A percentile compares a stretch with the other conserved stretches of the same genome.
phyloP scores from a whole-genome alignment of 148 eudicot genomes.

The Cornus kousa region DNA sequence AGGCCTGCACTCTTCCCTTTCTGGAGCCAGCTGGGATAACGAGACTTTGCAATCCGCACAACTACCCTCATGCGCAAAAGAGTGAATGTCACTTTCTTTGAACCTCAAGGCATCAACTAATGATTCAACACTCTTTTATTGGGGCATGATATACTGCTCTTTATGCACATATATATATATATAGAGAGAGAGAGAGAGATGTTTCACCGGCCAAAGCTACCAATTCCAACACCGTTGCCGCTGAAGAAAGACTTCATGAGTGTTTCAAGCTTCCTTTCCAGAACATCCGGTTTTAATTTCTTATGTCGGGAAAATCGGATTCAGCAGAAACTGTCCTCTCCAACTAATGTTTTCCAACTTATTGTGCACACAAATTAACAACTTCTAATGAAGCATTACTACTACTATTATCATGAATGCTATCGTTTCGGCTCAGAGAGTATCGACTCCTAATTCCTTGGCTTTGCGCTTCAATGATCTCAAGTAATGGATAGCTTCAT shows the following conservation, averaged over 20 bases:
- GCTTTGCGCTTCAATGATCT: constrained; percentile 61
- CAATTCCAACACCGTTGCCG: not conserved
- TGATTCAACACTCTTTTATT: not conserved
- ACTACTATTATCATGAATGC: not conserved
- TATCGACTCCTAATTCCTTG: constrained; percentile 48
- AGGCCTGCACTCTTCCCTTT: constrained; percentile 1
- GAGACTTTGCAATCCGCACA: not conserved
- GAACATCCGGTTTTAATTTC: constrained; percentile 1
- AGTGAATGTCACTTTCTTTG: not conserved
- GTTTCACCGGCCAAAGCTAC: constrained; percentile 1
- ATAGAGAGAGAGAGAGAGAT: not conserved
- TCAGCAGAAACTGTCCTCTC: not conserved
- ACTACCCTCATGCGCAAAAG: not conserved
- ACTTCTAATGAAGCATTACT: not conserved
- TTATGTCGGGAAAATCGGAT: not conserved
- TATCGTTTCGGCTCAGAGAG: constrained; percentile 21
- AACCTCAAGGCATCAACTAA: not conserved
- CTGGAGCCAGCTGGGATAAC: not conserved
- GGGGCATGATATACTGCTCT: not conserved
- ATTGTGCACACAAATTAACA: constrained; percentile 10
- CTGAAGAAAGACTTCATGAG: constrained; percentile 1
- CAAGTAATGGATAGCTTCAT: constrained; percentile 79
- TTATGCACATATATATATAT: no score
- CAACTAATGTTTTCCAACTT: constrained; percentile 2
- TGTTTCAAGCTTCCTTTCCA: not conserved